Evolutionary conservation across 208 protist genomes (phyloP).

Genomic region (Leishmania turanica): DNA sequence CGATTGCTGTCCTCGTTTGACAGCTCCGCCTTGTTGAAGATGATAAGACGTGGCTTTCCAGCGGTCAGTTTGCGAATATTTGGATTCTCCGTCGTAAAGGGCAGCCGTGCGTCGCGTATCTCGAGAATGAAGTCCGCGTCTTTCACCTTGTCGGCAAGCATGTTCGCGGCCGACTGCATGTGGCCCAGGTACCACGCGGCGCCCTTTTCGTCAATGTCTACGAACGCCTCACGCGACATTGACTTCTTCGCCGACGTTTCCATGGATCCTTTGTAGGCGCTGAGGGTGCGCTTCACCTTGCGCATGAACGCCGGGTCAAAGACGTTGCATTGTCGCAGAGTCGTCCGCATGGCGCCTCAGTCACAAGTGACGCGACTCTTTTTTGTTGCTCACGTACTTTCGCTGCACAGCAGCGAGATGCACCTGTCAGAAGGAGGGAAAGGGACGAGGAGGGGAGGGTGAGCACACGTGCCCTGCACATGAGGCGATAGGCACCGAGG

Average conservation of each 20-base stretch:
- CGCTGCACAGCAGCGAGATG: background rate
- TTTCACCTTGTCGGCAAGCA: constrained; percentile 73
- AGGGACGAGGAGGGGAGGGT: background rate
- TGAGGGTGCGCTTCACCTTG: constrained; percentile 82
- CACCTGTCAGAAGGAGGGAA: background rate
- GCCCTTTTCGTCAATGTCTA: constrained; percentile 87
- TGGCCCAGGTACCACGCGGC: constrained; percentile 91
- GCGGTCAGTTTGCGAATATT: constrained; percentile 64
- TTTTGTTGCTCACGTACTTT: background rate
- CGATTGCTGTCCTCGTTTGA: constrained; percentile 88
- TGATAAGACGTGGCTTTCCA: constrained; percentile 75
- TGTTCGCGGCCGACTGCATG: constrained; percentile 71
- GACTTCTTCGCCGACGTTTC: constrained; percentile 54
- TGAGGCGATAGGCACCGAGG: background rate
- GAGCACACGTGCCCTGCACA: background rate
- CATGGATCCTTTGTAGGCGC: constrained; percentile 76
- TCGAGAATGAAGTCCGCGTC: constrained; percentile 92
- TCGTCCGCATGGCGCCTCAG: constrained; percentile 42
- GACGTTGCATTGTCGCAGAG: constrained; percentile 54
- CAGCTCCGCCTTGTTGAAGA: constrained; percentile 94
- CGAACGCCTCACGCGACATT: constrained; percentile 84
- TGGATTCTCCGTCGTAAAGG: constrained; percentile 89
- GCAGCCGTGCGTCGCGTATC: constrained; percentile 91
- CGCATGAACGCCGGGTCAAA: constrained; percentile 91
- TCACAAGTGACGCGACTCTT: background rate